These are phyloP conservation scores for Euphrasia arctica DNA, from an alignment of 305 asterid species.

Conservation along the genomic window DNA sequence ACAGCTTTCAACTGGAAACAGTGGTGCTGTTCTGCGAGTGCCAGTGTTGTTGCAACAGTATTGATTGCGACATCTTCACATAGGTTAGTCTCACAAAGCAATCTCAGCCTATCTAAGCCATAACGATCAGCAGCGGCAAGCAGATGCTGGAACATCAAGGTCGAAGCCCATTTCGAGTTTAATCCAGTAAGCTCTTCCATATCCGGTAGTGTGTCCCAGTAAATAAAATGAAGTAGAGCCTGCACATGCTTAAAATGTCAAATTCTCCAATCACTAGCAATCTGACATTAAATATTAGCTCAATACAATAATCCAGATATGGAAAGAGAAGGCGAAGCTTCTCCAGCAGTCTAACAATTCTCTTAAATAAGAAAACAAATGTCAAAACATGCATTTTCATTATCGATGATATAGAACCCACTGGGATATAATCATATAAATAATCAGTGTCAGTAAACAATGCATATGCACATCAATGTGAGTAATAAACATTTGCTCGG, in stretches of 20 bases:
- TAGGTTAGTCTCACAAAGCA: slow-evolving; percentile 71
- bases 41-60: slow-evolving; percentile 89
- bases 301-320: background rate
- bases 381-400: slow-evolving; percentile 6
- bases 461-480: background rate
- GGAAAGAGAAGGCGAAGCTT: slow-evolving; percentile 12
- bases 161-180: slow-evolving; percentile 77
- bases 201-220: slow-evolving; percentile 78
- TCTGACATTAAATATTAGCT: background rate
- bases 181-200: slow-evolving; percentile 82
- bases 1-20: slow-evolving; percentile 81
- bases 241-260: slow-evolving; percentile 26
- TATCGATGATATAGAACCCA: background rate
- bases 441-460: too few species aligned
- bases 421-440: too few species aligned
- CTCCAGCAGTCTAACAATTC: background rate
- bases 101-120: slow-evolving; percentile 78
- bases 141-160: slow-evolving; percentile 86
- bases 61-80: slow-evolving; percentile 79
- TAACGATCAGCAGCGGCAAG: slow-evolving; percentile 94
- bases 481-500: background rate
- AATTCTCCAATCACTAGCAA: slow-evolving; percentile 2
- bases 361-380: background rate
- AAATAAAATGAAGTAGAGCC: slow-evolving; percentile 78
- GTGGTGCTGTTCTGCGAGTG: slow-evolving; percentile 92